Conservation (phyloP, 179 eudicot species). For the Silene coronaria region DNA sequence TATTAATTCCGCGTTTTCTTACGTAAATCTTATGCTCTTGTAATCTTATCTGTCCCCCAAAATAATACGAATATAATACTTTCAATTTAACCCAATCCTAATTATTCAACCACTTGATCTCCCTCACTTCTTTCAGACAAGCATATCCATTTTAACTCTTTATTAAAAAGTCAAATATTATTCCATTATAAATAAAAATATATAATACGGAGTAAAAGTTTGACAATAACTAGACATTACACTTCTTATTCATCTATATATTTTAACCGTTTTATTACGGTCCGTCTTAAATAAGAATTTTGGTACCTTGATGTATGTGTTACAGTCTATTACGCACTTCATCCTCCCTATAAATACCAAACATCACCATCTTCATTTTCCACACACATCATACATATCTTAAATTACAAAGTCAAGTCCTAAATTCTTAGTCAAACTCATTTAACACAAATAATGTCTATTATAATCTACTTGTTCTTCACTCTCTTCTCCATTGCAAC, state of each 20-base stretch:
- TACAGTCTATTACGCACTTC: background rate
- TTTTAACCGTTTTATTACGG: too few relatives aligned
- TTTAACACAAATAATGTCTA: constrained; percentile 1
- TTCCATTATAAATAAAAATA: too few relatives aligned
- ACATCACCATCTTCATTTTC: constrained; percentile 18
- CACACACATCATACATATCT: background rate
- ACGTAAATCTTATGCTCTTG: too few relatives aligned
- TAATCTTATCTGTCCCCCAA: background rate
- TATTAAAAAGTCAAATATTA: too few relatives aligned
- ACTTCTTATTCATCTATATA: too few relatives aligned
- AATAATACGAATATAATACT: background rate
- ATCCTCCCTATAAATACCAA: constrained; percentile 12
- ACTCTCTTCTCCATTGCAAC: constrained; percentile 21
- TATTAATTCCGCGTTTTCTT: constrained; percentile 17
- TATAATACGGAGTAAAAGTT: too few relatives aligned
- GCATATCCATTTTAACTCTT: too few relatives aligned
- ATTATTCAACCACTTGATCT: constrained; percentile 7
- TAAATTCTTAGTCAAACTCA: background rate
- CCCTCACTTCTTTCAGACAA: too few relatives aligned
- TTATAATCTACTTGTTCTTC: constrained; percentile 11
- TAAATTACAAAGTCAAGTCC: background rate
- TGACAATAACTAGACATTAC: too few relatives aligned
- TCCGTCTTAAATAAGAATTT: too few relatives aligned
- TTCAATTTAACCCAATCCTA: background rate
- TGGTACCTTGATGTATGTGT: too few relatives aligned